A percentile compares a stretch with the other conserved stretches of the same genome.
Evolutionary conservation across 2,329 filamentous ascomycete genomes (phyloP).

Genomic region (Aspergillus fischeri): DNA sequence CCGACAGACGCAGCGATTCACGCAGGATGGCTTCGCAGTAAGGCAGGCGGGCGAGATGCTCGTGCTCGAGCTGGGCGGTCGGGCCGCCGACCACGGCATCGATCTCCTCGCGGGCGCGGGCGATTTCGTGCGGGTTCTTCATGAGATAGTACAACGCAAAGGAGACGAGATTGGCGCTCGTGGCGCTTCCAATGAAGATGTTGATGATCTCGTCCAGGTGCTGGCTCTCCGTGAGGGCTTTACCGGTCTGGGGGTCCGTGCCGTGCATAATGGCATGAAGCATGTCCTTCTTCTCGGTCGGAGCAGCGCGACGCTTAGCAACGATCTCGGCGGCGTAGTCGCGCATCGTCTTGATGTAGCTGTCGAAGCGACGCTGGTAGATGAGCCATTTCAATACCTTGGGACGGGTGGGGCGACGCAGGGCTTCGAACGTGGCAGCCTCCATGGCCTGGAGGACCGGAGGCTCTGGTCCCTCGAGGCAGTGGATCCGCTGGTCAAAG

Average conservation of each 20-base stretch:
- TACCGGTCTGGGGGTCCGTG: slow-evolving; percentile 59
- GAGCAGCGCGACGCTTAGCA: slow-evolving; percentile 50
- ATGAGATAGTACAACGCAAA: slow-evolving; percentile 64
- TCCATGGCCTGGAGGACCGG: slow-evolving; percentile 54
- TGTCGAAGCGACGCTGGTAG: slow-evolving; percentile 52
- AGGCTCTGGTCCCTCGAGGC: slow-evolving; percentile 45
- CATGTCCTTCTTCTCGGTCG: slow-evolving; percentile 56
- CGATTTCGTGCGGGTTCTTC: slow-evolving; percentile 57
- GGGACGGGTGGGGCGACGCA: slow-evolving; percentile 52
- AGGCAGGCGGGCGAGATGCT: slow-evolving; percentile 59
- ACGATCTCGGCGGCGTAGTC: slow-evolving; percentile 56
- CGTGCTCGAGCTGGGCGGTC: slow-evolving; percentile 31
- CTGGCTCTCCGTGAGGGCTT: slow-evolving; percentile 54
- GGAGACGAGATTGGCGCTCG: slow-evolving; percentile 62
- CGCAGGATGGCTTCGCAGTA: slow-evolving; percentile 65
- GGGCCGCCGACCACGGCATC: slow-evolving; percentile 42
- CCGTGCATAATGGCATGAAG: slow-evolving; percentile 57
- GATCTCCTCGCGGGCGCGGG: slow-evolving; percentile 63
- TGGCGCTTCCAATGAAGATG: slow-evolving; percentile 65
- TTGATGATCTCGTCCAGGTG: slow-evolving; percentile 66
- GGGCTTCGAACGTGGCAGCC: slow-evolving; percentile 52
- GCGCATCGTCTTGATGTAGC: slow-evolving; percentile 52
- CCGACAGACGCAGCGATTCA: slow-evolving; percentile 61
- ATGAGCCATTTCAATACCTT: slow-evolving; percentile 51
- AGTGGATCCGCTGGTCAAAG: slow-evolving; percentile 49